Percentiles rank a stretch among this genome's conserved stretches.
phyloP scores from a whole-genome alignment of 2,329 filamentous ascomycete species.

The Talaromyces sp. region DNA sequence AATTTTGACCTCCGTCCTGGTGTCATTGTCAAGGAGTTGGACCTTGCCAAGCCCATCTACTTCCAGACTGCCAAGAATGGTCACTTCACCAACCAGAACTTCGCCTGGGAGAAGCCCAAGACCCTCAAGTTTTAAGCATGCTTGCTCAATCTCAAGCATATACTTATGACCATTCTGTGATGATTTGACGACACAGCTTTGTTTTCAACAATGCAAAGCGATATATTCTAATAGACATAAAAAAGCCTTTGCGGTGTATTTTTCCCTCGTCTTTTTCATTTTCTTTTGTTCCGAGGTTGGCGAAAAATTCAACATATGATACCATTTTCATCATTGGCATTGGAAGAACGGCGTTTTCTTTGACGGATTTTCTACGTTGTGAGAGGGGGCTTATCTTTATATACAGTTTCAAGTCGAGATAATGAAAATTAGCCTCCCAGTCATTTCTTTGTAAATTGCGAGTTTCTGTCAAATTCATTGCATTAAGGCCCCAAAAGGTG shows the following conservation, averaged over 20 bases:
- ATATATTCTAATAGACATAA: constrained; percentile 37
- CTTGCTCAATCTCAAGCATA: neutral
- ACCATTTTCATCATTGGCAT: constrained; percentile 44
- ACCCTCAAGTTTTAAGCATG: constrained; percentile 75
- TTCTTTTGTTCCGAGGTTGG: constrained; percentile 35
- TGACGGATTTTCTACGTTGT: constrained; percentile 1
- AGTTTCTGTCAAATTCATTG: neutral
- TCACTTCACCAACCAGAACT: constrained; percentile 98
- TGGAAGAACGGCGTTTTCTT: constrained; percentile 41
- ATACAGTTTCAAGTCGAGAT: constrained; percentile 3
- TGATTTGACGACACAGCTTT: constrained; percentile 48
- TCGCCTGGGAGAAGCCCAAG: constrained; percentile 99
- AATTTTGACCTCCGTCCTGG: constrained; percentile 98
- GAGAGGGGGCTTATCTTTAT: neutral
- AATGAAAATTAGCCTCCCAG: constrained; percentile 4
- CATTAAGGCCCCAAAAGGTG: neutral
- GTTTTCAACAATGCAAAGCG: constrained; percentile 51
- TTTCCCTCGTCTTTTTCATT: constrained; percentile 40
- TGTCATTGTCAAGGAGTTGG: constrained; percentile 97
- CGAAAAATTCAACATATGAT: constrained; percentile 49
- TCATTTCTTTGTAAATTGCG: neutral
- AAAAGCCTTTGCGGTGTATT: constrained; percentile 21
- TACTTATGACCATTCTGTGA: constrained; percentile 29
- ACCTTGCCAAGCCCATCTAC: constrained; percentile 96
- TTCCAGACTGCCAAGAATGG: constrained; percentile 98